These are phyloP conservation scores for Rhizopogon vesiculosus DNA, from an alignment of 768 basidiomycete species.

Conservation along the genomic window DNA sequence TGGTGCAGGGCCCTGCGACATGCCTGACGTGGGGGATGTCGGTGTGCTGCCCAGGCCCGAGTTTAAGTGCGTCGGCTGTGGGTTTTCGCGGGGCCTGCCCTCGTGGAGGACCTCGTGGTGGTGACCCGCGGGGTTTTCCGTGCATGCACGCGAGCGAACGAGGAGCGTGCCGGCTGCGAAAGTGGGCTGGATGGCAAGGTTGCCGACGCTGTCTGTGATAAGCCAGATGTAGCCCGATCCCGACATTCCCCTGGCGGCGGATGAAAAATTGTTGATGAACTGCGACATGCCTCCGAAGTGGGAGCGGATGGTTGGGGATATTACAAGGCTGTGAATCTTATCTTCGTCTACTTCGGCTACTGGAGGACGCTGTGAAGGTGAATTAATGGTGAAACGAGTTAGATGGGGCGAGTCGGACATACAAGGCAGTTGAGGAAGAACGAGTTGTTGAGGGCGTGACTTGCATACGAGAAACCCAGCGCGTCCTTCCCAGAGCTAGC, in stretches of 20 bases:
- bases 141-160: slow-evolving; percentile 52
- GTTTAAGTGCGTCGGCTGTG: slow-evolving; percentile 5
- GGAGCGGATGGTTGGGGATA: slow-evolving; percentile 18
- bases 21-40: slow-evolving; percentile 41
- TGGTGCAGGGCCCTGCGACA: slow-evolving; percentile 26
- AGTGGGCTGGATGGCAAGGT: slow-evolving; percentile 75
- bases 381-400: not conserved
- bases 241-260: slow-evolving; percentile 74
- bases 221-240: slow-evolving; percentile 86
- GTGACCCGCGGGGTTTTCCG: slow-evolving; percentile 16
- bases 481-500: slow-evolving; percentile 53
- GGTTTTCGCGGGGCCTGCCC: slow-evolving; percentile 1
- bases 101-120: slow-evolving; percentile 26
- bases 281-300: slow-evolving; percentile 62
- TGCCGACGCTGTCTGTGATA: slow-evolving; percentile 60
- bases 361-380: slow-evolving; percentile 29
- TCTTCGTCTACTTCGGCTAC: slow-evolving; percentile 22
- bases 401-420: slow-evolving; percentile 25
- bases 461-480: slow-evolving; percentile 86
- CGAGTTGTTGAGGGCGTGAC: slow-evolving; percentile 88
- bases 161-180: slow-evolving; percentile 89
- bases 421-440: slow-evolving; percentile 91
- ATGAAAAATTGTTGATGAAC: slow-evolving; percentile 71
- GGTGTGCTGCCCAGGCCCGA: slow-evolving; percentile 24
- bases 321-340: slow-evolving; percentile 8